These are phyloP conservation scores for Kluyveromyces aestuarii DNA, from an alignment of 805 yeast genomes.

Conservation along the genomic window DNA sequence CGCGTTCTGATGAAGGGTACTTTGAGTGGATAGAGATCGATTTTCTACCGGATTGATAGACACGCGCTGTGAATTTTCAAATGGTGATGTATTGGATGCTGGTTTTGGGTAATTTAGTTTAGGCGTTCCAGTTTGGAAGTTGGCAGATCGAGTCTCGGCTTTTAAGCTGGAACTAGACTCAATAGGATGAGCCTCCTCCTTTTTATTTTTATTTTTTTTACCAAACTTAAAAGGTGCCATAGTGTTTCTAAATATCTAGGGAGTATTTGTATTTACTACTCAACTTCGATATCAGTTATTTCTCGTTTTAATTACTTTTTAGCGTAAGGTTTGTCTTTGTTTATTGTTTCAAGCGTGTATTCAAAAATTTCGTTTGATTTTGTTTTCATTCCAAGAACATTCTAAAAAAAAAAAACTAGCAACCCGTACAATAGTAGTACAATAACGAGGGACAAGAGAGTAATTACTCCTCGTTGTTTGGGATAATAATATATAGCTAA, in stretches of 20 bases:
- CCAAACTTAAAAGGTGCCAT: constrained; percentile 57
- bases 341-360: too few relatives aligned
- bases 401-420: not conserved
- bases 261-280: not conserved
- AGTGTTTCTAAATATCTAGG: not conserved
- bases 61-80: constrained; percentile 6
- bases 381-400: not conserved
- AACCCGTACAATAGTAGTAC: not conserved
- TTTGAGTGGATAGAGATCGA: constrained; percentile 24
- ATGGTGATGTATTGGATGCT: not conserved
- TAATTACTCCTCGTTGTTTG: too few relatives aligned
- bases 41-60: constrained; percentile 16
- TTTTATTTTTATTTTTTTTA: constrained; percentile 35
- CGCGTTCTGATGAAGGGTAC: constrained; percentile 15
- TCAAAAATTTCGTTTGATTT: not conserved
- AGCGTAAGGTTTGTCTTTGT: too few relatives aligned
- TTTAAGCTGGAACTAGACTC: not conserved
- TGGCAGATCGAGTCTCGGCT: constrained; percentile 1
- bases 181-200: constrained; percentile 1
- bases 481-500: too few relatives aligned
- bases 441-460: not conserved
- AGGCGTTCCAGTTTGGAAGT: not conserved
- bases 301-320: too few relatives aligned
- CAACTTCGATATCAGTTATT: too few relatives aligned
- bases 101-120: constrained; percentile 8